A percentile compares a stretch with the other conserved stretches of the same genome.
Conservation (phyloP, 73 alveolate species). For the Symbiodinium pilosum region DNA sequence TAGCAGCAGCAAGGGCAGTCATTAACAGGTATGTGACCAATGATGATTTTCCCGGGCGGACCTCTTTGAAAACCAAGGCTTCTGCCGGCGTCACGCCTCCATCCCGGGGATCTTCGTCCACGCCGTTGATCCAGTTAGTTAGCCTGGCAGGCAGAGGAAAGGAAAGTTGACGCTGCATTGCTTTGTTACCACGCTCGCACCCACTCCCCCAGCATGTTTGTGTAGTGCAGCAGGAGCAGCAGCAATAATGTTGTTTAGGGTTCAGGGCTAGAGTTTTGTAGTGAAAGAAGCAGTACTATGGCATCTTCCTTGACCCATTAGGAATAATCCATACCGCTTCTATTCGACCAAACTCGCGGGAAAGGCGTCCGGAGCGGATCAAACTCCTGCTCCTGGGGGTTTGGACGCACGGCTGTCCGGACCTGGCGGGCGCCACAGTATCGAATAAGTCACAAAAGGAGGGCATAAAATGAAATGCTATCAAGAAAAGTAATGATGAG, state of each 20-base stretch:
- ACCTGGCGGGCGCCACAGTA: background rate
- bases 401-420: conserved; percentile 54
- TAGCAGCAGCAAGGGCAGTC: background rate
- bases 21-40: no score
- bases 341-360: background rate
- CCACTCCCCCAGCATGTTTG: no score
- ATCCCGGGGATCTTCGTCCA: conserved; percentile 10
- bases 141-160: background rate
- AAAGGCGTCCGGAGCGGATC: conserved; percentile 58
- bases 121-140: conserved; percentile 36
- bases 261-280: no score
- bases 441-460: background rate
- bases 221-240: no score
- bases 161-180: background rate
- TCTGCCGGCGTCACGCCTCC: background rate
- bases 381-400: conserved; percentile 91
- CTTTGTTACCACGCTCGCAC: background rate
- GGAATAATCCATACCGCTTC: background rate
- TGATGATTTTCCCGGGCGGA: no score
- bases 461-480: background rate
- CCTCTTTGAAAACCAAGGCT: background rate
- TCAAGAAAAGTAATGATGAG: no score
- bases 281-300: background rate
- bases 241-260: no score
- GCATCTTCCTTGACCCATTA: background rate